phyloP scores from a whole-genome alignment of 1,139 yeast genomes.

The Zygosaccharomyces pseudobailii region DNA sequence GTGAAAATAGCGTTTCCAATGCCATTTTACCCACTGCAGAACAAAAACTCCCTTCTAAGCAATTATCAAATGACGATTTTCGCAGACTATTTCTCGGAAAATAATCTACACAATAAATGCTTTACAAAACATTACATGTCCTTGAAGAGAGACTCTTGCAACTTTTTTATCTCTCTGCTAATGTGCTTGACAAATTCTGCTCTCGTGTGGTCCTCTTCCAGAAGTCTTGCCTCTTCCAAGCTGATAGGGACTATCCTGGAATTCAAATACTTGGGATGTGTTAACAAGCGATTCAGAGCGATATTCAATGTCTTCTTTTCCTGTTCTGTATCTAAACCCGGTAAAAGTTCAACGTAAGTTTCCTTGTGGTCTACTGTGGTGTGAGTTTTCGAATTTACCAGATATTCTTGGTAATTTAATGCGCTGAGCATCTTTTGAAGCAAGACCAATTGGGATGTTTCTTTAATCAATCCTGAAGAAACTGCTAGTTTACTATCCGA shows the following conservation, averaged over 20 bases:
- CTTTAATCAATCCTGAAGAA: conserved; percentile 63
- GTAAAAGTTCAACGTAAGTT: conserved; percentile 39
- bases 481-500: conserved; percentile 55
- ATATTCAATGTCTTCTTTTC: conserved; percentile 55
- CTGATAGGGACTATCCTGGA: conserved; percentile 63
- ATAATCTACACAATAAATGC: conserved; percentile 3
- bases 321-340: conserved; percentile 56
- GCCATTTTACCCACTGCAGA: background rate
- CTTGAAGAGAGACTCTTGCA: conserved; percentile 42
- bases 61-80: conserved; percentile 39
- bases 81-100: conserved; percentile 36
- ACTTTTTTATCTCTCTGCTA: conserved; percentile 50
- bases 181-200: conserved; percentile 45
- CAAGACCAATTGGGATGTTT: conserved; percentile 72
- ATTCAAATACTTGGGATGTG: conserved; percentile 80
- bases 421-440: conserved; percentile 55
- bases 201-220: conserved; percentile 44
- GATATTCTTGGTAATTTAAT: conserved; percentile 45
- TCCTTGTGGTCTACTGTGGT: conserved; percentile 25
- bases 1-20: background rate
- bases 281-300: conserved; percentile 62
- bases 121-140: conserved; percentile 3
- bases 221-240: conserved; percentile 55
- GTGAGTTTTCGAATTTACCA: conserved; percentile 19
- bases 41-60: conserved; percentile 6